Conservation (phyloP, 2,329 filamentous ascomycete genomes). For the Bipolaris oryzae region DNA sequence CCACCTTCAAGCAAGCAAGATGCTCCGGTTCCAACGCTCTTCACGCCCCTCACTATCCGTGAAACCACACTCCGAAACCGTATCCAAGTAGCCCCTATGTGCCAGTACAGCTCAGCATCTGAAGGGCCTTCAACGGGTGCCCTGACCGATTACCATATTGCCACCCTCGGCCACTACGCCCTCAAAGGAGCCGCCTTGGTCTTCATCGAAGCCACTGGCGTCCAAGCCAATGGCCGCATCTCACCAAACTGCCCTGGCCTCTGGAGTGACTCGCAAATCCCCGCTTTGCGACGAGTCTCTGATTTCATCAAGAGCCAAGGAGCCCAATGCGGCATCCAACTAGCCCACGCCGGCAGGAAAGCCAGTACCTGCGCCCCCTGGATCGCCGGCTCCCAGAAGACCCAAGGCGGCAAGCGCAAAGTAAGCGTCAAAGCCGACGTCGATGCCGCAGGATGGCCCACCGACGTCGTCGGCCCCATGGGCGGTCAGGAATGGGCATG, state of each 20-base stretch:
- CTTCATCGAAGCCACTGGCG: conserved; percentile 47
- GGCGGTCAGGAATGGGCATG: conserved; percentile 47
- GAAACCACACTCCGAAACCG: conserved; percentile 45
- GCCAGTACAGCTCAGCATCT: conserved; percentile 43
- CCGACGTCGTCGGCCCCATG: conserved; percentile 47
- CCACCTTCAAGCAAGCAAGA: conserved; percentile 14
- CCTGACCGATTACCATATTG: conserved; percentile 49
- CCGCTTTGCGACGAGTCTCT: conserved; percentile 37
- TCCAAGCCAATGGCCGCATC: conserved; percentile 46
- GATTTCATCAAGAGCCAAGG: conserved; percentile 47
- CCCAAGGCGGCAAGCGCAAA: conserved; percentile 29
- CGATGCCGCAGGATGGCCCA: conserved; percentile 45
- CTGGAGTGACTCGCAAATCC: conserved; percentile 47
- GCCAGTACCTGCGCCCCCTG: conserved; percentile 42
- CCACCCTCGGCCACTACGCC: conserved; percentile 48
- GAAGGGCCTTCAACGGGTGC: conserved; percentile 45
- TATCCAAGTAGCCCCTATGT: conserved; percentile 49
- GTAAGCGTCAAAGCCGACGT: conserved; percentile 34
- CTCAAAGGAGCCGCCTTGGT: conserved; percentile 46
- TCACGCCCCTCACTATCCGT: conserved; percentile 47
- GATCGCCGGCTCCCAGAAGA: conserved; percentile 29
- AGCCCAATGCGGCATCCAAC: conserved; percentile 39
- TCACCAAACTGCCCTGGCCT: conserved; percentile 46
- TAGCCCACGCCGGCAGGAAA: conserved; percentile 47
- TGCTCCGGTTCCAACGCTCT: conserved; percentile 36